Evolutionary conservation across 2,329 filamentous ascomycete genomes (phyloP).

Genomic region (Anisogramma anomala): DNA sequence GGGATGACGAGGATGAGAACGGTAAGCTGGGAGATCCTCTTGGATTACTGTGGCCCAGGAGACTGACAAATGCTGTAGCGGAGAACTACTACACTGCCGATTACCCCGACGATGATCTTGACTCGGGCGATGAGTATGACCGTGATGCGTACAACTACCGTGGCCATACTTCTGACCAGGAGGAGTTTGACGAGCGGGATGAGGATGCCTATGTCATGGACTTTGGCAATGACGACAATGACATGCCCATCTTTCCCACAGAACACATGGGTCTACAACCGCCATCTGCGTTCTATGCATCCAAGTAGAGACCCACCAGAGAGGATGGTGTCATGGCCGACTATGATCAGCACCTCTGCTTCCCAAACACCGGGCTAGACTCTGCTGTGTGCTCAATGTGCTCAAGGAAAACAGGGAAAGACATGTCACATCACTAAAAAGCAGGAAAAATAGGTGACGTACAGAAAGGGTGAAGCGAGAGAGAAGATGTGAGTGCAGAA

Average conservation of each 20-base stretch:
- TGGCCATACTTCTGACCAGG: constrained; percentile 41
- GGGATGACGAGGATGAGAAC: constrained; percentile 56
- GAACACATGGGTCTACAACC: constrained; percentile 17
- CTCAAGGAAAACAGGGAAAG: no score
- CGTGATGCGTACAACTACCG: constrained; percentile 44
- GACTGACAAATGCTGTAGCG: constrained; percentile 32
- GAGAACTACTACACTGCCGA: constrained; percentile 71
- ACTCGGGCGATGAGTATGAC: constrained; percentile 55
- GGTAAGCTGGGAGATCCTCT: constrained; percentile 29
- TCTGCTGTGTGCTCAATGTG: no score
- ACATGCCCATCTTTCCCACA: not conserved
- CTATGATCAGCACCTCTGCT: no score
- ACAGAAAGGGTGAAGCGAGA: no score
- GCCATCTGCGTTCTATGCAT: constrained; percentile 14
- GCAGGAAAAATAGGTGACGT: no score
- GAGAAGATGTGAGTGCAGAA: no score
- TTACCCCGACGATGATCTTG: constrained; percentile 70
- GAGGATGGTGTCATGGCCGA: no score
- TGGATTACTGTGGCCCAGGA: not conserved
- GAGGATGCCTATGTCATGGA: constrained; percentile 21
- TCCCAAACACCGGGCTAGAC: no score
- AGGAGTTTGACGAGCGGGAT: constrained; percentile 37
- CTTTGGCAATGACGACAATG: constrained; percentile 22
- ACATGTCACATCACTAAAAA: no score
- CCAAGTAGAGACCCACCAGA: no score